Evolutionary conservation across 2,329 filamentous ascomycete genomes (phyloP).

Genomic region (Sporothrix globosa): DNA sequence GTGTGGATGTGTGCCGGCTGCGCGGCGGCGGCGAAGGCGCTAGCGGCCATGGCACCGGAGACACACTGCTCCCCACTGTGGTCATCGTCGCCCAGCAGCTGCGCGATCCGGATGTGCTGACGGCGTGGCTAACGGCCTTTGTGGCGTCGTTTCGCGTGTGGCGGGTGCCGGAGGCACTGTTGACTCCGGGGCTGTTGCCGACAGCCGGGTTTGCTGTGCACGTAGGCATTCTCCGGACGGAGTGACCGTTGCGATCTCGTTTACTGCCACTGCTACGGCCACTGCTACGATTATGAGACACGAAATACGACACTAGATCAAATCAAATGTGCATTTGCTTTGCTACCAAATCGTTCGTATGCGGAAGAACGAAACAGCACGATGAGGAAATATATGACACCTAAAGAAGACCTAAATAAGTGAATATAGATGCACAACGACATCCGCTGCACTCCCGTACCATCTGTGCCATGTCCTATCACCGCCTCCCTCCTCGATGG

Average conservation of each 20-base stretch:
- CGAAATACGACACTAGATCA: background rate
- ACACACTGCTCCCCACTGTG: constrained; percentile 57
- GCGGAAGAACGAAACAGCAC: background rate
- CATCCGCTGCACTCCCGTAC: background rate
- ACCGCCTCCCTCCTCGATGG: too few relatives aligned
- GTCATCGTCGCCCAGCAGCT: constrained; percentile 89
- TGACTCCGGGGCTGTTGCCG: constrained; percentile 62
- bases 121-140: constrained; percentile 76
- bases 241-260: background rate
- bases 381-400: too few relatives aligned
- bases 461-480: background rate
- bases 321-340: background rate
- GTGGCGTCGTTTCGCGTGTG: constrained; percentile 70
- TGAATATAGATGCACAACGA: background rate
- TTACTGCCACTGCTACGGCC: background rate
- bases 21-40: constrained; percentile 43
- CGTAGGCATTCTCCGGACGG: constrained; percentile 62
- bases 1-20: constrained; percentile 71
- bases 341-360: background rate
- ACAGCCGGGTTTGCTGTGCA: constrained; percentile 82
- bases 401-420: background rate
- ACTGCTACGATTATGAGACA: constrained; percentile 6
- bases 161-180: constrained; percentile 67
- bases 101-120: constrained; percentile 81
- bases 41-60: background rate